Base-by-base conservation (phyloP, 2,329 filamentous ascomycete species). In the Nemania sp. region DNA sequence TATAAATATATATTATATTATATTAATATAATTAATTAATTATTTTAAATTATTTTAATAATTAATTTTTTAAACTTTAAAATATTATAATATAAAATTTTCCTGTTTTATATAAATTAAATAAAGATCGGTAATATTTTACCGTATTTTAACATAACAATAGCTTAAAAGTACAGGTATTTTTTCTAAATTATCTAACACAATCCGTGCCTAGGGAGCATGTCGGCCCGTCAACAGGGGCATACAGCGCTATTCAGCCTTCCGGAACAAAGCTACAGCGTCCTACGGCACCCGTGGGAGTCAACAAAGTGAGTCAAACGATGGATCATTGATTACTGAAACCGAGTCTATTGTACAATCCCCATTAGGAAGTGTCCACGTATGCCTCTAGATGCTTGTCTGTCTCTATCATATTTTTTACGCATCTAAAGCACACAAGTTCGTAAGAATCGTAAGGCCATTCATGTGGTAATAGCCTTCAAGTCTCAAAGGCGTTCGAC, bases 311-410 rank as follows among this genome's bases (percentile, higher is more conserved):
- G n/a, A n/a, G 15, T 22, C 34, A 31, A 17, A 33, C 5, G 4
- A 43, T 28, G 9, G 5, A 30, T 20, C 11, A 24, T 45, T 12
- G 31, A 54, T 49, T 37, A 44, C 56, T 43, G 24, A 56, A 58
- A 65, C 60, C 60, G 54, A 63, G 66, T 69, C 58, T 69, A 69
- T 69, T 67, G 61, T 69, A 69, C 67, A 69, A 64, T 62, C 58
- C 60, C 62, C 57, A 12, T 56, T 40, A 44, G 60, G 60, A 64
- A 64, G 61, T 61, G 55, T 58, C 58, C 52, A 58, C 55, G 54
- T 63, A 45, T 64, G 64, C 60, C 60, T 68, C 63, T 67, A 67
- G 62, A 64, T 64, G 57, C 59, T 54, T 56, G 43, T 59, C 53
- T 56, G 52, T 39, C 44, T 67, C 61, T 66, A 64, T 64, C 46